Percentiles rank a stretch among this genome's conserved stretches.
These are phyloP conservation scores for Euphorbia schlechtendalii DNA, from an alignment of 441 rosid genomes.

Conservation along the genomic window DNA sequence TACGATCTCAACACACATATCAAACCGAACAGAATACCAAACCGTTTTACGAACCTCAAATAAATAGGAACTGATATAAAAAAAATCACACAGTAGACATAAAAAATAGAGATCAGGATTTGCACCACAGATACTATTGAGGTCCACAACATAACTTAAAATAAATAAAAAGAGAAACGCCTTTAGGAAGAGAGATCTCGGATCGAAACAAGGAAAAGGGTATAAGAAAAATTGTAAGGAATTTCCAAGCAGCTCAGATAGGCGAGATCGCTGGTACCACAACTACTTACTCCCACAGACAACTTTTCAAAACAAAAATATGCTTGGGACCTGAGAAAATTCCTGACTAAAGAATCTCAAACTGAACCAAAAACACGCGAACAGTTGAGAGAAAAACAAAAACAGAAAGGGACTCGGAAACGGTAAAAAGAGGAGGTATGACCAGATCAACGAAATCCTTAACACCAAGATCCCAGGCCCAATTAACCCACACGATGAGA, in stretches of 20 bases:
- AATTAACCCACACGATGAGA: neutral
- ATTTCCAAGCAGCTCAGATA: neutral
- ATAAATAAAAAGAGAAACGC: neutral
- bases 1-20: neutral
- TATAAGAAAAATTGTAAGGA: neutral
- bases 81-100: neutral
- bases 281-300: neutral
- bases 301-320: neutral
- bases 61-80: too few relatives aligned
- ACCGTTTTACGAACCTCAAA: neutral
- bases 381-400: neutral
- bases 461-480: neutral
- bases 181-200: slow-evolving; percentile 11
- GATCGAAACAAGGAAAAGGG: neutral
- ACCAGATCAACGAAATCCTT: neutral
- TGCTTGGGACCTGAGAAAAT: neutral
- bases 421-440: neutral
- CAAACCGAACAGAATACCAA: slow-evolving; percentile 5
- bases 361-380: neutral
- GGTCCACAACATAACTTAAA: neutral
- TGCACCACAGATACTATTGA: neutral
- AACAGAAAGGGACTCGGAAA: neutral
- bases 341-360: neutral
- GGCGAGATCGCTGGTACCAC: slow-evolving; percentile 3
- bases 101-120: slow-evolving; percentile 4